phyloP scores from a whole-genome alignment of 805 yeast species.

The Grigorovia transvaalensis region DNA sequence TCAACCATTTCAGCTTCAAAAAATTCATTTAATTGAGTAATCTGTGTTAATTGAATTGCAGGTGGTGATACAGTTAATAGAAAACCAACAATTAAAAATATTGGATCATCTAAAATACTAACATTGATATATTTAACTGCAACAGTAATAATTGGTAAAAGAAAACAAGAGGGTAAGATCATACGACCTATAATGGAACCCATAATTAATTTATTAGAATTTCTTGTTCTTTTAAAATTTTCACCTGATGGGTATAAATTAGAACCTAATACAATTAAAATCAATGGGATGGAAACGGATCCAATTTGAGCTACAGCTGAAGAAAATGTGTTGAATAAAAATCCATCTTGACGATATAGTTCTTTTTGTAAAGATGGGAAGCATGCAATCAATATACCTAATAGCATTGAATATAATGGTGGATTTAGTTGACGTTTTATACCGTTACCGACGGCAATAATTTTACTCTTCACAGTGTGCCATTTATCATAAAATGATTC shows the following conservation, averaged over 20 bases:
- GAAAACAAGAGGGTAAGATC: slow-evolving; percentile 61
- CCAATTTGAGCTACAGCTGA: slow-evolving; percentile 58
- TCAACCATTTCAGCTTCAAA: slow-evolving; percentile 79
- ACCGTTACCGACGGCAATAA: slow-evolving; percentile 7
- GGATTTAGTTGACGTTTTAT: slow-evolving; percentile 55
- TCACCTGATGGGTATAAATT: slow-evolving; percentile 61
- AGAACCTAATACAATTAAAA: slow-evolving; percentile 68
- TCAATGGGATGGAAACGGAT: slow-evolving; percentile 66
- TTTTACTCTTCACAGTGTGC: neutral
- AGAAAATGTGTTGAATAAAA: slow-evolving; percentile 55
- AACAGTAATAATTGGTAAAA: slow-evolving; percentile 56
- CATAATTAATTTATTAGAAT: slow-evolving; percentile 50
- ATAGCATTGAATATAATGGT: slow-evolving; percentile 70
- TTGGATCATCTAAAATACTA: slow-evolving; percentile 72
- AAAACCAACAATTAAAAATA: slow-evolving; percentile 66
- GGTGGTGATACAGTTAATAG: slow-evolving; percentile 72
- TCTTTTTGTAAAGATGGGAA: slow-evolving; percentile 45
- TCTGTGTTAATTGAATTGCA: slow-evolving; percentile 73
- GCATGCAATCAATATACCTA: slow-evolving; percentile 60
- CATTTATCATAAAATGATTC: neutral
- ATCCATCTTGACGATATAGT: slow-evolving; percentile 50
- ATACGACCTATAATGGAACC: slow-evolving; percentile 68
- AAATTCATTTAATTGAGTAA: slow-evolving; percentile 63
- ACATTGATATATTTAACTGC: slow-evolving; percentile 53
- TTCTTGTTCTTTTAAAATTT: slow-evolving; percentile 53